Conservation (phyloP, 768 basidiomycete genomes). For the Mycena albidolilacea region DNA sequence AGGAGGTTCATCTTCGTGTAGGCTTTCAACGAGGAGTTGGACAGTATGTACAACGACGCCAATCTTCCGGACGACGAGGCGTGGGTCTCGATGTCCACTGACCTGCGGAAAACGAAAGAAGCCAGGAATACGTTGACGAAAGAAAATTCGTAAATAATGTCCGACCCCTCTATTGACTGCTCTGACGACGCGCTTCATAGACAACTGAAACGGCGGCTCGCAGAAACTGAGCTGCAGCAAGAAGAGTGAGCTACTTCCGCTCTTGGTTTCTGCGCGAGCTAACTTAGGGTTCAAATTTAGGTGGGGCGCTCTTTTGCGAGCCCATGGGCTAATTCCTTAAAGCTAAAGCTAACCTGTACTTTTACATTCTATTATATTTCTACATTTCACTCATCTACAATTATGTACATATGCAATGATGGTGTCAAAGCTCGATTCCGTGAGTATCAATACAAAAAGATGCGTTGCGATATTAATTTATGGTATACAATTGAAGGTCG, state of each 20-base stretch:
- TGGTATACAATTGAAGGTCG: slow-evolving; percentile 17
- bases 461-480: slow-evolving; percentile 9
- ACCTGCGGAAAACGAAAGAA: slow-evolving; percentile 83
- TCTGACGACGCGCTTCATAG: slow-evolving; percentile 53
- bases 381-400: slow-evolving; percentile 31
- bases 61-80: slow-evolving; percentile 88
- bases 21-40: slow-evolving; percentile 96
- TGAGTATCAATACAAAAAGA: slow-evolving; percentile 24
- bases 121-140: slow-evolving; percentile 78
- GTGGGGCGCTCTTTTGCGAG: slow-evolving; percentile 75
- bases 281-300: slow-evolving; percentile 52
- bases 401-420: slow-evolving; percentile 11
- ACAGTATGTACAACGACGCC: slow-evolving; percentile 90
- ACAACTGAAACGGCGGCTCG: slow-evolving; percentile 76
- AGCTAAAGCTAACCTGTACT: slow-evolving; percentile 11
- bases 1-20: slow-evolving; percentile 47
- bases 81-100: slow-evolving; percentile 81
- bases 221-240: slow-evolving; percentile 80
- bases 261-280: slow-evolving; percentile 32
- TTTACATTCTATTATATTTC: slow-evolving; percentile 35
- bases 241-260: slow-evolving; percentile 76
- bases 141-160: slow-evolving; percentile 83
- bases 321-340: slow-evolving; percentile 61
- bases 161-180: neutral
- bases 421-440: neutral